phyloP scores from a whole-genome alignment of 2,329 filamentous ascomycete genomes.

The Cadophora luteo-olivacea region DNA sequence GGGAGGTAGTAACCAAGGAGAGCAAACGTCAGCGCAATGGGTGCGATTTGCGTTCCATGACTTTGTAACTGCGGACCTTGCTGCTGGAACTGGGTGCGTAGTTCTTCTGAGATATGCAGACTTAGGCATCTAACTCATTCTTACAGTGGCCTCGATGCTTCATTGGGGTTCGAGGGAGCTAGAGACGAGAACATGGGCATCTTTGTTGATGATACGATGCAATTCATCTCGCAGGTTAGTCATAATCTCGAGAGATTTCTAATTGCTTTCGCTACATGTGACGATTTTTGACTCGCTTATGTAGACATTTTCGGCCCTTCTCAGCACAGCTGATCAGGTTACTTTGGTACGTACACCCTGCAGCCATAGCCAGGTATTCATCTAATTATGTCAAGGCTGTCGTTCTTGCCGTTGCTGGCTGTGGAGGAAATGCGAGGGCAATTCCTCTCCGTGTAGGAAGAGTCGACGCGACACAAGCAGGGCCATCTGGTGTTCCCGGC shows the following conservation, averaged over 20 bases:
- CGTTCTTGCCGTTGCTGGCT: constrained; percentile 16
- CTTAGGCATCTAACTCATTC: neutral
- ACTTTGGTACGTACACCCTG: no score
- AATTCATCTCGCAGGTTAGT: constrained; percentile 23
- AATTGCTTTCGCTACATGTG: no score
- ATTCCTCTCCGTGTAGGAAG: constrained; percentile 28
- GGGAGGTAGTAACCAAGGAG: constrained; percentile 20
- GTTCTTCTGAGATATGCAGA: neutral
- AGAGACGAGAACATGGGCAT: constrained; percentile 31
- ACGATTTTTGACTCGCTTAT: no score
- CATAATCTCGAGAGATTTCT: no score
- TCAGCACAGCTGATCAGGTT: constrained; percentile 28
- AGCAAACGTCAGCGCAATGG: constrained; percentile 35
- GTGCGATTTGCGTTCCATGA: constrained; percentile 36
- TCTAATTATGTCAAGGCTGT: no score
- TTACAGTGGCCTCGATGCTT: constrained; percentile 36
- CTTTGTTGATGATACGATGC: constrained; percentile 27
- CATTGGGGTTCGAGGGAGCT: constrained; percentile 31
- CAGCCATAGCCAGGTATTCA: no score
- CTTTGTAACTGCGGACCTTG: constrained; percentile 27
- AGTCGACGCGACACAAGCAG: constrained; percentile 27
- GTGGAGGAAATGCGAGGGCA: constrained; percentile 21
- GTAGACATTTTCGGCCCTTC: constrained; percentile 20
- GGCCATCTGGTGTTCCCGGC: constrained; percentile 30
- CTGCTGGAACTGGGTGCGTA: constrained; percentile 30